Evolutionary conservation across 176 grass and related monocot genomes (phyloP).

Genomic region (Phragmites australis): DNA sequence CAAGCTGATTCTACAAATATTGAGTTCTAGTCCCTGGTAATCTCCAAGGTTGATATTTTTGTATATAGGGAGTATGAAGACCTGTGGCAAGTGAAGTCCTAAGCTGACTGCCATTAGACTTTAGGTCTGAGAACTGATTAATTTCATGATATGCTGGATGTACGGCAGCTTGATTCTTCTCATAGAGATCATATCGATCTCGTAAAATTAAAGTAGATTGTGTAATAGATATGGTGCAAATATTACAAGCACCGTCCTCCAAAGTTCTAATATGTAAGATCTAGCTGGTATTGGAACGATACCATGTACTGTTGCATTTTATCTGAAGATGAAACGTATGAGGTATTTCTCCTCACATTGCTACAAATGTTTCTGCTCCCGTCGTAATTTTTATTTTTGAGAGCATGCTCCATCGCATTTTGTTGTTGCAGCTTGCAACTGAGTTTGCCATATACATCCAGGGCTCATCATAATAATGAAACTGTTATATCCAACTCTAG

Average conservation of each 20-base stretch:
- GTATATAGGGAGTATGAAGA: conserved; percentile 46
- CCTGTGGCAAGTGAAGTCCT: conserved; percentile 41
- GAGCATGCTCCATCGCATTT: background rate
- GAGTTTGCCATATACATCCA: background rate
- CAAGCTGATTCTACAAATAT: conserved; percentile 39
- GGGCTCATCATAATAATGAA: background rate
- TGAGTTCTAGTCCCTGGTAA: conserved; percentile 39
- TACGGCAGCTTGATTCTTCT: conserved; percentile 40
- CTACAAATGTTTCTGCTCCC: background rate
- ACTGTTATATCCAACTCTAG: background rate
- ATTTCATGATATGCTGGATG: conserved; percentile 38
- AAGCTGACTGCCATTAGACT: conserved; percentile 47
- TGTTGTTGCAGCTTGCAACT: background rate
- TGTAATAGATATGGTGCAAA: conserved; percentile 56
- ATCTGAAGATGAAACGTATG: conserved; percentile 24
- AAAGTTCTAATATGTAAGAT: conserved; percentile 28
- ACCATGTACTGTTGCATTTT: conserved; percentile 26
- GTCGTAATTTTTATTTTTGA: no score
- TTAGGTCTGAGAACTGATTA: conserved; percentile 38
- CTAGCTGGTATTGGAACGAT: conserved; percentile 23
- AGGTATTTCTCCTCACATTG: conserved; percentile 10
- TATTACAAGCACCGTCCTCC: conserved; percentile 53
- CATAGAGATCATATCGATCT: conserved; percentile 31
- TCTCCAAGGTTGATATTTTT: conserved; percentile 41
- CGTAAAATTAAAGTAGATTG: conserved; percentile 33